These are phyloP conservation scores for Vitis cinerea DNA, from an alignment of 164 flowering plant species.

Conservation along the genomic window DNA sequence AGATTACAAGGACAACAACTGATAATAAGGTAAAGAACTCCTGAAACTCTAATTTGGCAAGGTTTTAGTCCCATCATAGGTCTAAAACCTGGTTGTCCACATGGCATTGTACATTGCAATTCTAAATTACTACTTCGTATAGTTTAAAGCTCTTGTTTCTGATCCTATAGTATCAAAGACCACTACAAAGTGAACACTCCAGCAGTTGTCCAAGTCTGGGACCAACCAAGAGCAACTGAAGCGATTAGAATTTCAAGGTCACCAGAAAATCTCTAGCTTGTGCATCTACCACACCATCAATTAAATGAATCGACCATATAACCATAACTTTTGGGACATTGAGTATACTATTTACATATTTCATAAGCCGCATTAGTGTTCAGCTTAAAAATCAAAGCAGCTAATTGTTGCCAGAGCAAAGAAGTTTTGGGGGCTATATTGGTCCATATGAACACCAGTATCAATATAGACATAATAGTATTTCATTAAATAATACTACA, in stretches of 20 bases:
- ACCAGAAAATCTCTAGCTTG: no score
- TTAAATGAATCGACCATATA: no score
- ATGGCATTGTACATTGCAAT: background rate
- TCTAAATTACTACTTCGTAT: background rate
- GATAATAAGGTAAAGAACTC: background rate
- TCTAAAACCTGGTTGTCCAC: background rate
- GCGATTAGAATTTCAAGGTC: no score
- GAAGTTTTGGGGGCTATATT: no score
- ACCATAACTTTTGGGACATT: no score
- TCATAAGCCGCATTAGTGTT: no score
- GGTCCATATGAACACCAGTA: no score
- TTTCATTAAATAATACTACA: background rate
- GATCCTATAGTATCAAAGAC: background rate
- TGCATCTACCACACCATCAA: no score
- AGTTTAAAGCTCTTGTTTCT: no score
- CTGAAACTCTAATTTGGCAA: background rate
- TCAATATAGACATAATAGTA: background rate
- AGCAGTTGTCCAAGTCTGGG: background rate
- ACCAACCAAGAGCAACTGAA: background rate
- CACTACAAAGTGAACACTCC: background rate
- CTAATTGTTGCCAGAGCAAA: no score
- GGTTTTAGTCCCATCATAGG: background rate
- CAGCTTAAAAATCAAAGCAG: no score
- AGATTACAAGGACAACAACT: background rate
- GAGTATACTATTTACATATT: no score